A percentile compares a stretch with the other conserved stretches of the same genome.
phyloP scores from a whole-genome alignment of 352 stramenopile species.

The Globisporangium cystogenes region DNA sequence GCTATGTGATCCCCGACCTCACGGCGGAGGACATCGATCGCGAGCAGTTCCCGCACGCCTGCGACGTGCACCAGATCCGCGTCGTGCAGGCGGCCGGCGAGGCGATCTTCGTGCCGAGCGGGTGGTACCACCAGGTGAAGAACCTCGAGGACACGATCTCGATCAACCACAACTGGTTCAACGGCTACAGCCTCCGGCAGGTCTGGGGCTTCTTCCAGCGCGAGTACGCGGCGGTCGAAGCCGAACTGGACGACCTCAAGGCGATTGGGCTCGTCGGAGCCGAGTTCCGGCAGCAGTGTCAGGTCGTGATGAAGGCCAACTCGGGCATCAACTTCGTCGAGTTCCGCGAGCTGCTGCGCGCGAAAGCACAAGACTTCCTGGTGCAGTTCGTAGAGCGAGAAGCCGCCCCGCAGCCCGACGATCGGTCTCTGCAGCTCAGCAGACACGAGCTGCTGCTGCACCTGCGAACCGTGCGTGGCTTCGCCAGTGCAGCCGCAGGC shows the following conservation, averaged over 20 bases:
- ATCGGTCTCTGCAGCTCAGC: background rate
- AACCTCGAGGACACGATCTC: slow-evolving; percentile 93
- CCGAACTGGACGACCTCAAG: slow-evolving; percentile 58
- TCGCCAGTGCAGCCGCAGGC: background rate
- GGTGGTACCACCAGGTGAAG: slow-evolving; percentile 94
- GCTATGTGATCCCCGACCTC: slow-evolving; percentile 48
- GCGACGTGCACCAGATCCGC: slow-evolving; percentile 34
- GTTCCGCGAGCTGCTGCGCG: slow-evolving; percentile 47
- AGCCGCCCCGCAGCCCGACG: background rate
- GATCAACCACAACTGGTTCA: slow-evolving; percentile 99
- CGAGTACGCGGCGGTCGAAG: slow-evolving; percentile 53
- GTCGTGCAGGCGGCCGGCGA: slow-evolving; percentile 64
- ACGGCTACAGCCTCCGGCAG: slow-evolving; percentile 63
- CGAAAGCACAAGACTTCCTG: slow-evolving; percentile 35
- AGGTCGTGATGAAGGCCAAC: slow-evolving; percentile 73
- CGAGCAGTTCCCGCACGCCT: slow-evolving; percentile 47
- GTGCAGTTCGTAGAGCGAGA: background rate
- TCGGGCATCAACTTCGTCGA: slow-evolving; percentile 74
- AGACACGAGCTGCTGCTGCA: slow-evolving; percentile 2
- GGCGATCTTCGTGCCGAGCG: slow-evolving; percentile 95
- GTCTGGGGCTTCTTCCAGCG: slow-evolving; percentile 70
- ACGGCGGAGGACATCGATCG: slow-evolving; percentile 34
- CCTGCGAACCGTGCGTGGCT: slow-evolving; percentile 1
- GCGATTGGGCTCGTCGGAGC: slow-evolving; percentile 42
- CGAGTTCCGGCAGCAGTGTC: slow-evolving; percentile 66